Evolutionary conservation across 2,329 filamentous ascomycete species (phyloP), one percentile per base, ranked within the genome.

Genomic region (Scortechinia acanthostroma): DNA sequence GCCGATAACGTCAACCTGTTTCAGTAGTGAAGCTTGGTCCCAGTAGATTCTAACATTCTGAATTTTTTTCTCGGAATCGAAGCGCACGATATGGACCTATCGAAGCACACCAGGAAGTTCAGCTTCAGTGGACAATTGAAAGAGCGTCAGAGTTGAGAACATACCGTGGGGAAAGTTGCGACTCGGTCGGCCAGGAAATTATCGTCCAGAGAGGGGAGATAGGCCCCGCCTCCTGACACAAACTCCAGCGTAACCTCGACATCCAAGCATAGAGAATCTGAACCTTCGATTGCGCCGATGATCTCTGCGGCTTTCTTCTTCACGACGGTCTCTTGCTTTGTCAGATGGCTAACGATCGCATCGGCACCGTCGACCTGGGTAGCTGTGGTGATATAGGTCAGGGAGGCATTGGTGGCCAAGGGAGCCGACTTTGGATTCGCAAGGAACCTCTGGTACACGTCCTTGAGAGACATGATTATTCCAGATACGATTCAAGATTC

Each of bases 161-260:
- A 15, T 40, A 40, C 35, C 35, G 17, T 13, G 17, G 35, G 35
- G 10, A 40, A 19, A 15, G 35, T 10, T 17, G 17, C 35, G 35
- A 19, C 17, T 13, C 35, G 35, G 35, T 40, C 35, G 35, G 35
- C 35, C 35, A 40, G 35, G 35, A 40, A 40, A 40, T 40, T 40
- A 19, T 40, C 17, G 35, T 40, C 35, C 6, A 40, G 17, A 6
- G 6, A 19, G 35, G 35, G 35, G 10, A 40, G 17, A 40, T 40
- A 40, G 17, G 35, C 35, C 35, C 35, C 35, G 35, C 35, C 35
- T 13, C 35, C 35, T 6, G 10, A 10, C 14, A 10, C 10, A 19
- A 40, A 40, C 35, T 40, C 35, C 35, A 40, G 6, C 10, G 35
- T 40, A 6, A 17, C 20, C 35, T 40, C 35, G 35, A 40, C 17